Evolutionary conservation across 305 asterid species (phyloP).

Genomic region (Fraxinus xanthoxyloides): DNA sequence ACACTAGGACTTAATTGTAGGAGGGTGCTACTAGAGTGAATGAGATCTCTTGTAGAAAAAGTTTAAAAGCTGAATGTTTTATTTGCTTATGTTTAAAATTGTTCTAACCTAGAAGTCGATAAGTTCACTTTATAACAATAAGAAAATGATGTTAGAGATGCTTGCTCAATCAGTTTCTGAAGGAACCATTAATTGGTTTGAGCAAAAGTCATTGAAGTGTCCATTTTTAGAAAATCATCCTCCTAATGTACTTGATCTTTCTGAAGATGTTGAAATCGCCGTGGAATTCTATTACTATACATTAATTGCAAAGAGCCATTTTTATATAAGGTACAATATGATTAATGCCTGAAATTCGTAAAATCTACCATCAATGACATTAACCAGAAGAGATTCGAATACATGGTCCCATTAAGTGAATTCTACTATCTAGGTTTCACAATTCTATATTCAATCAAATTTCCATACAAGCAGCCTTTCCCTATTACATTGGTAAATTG

Average conservation of each 20-base stretch:
- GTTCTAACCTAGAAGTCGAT: constrained; percentile 2
- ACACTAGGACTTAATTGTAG: too few relatives aligned
- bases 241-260: constrained; percentile 81
- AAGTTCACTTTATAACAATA: neutral
- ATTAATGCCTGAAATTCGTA: too few relatives aligned
- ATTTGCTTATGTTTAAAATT: neutral
- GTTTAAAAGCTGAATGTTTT: constrained; percentile 7
- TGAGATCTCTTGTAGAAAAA: constrained; percentile 2
- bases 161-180: constrained; percentile 60
- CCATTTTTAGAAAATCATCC: constrained; percentile 73
- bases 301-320: too few relatives aligned
- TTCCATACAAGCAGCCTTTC: too few relatives aligned
- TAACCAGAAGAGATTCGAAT: too few relatives aligned
- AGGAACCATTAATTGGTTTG: constrained; percentile 44
- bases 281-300: too few relatives aligned
- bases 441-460: too few relatives aligned
- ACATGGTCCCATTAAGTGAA: too few relatives aligned
- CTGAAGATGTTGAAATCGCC: constrained; percentile 51
- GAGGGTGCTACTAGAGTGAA: neutral
- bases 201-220: constrained; percentile 37
- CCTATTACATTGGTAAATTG: too few relatives aligned
- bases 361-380: too few relatives aligned
- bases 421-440: too few relatives aligned
- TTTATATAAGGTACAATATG: too few relatives aligned
- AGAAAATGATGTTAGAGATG: constrained; percentile 63